phyloP scores from a whole-genome alignment of 805 yeast genomes.

The Yarrowia osloensis region DNA sequence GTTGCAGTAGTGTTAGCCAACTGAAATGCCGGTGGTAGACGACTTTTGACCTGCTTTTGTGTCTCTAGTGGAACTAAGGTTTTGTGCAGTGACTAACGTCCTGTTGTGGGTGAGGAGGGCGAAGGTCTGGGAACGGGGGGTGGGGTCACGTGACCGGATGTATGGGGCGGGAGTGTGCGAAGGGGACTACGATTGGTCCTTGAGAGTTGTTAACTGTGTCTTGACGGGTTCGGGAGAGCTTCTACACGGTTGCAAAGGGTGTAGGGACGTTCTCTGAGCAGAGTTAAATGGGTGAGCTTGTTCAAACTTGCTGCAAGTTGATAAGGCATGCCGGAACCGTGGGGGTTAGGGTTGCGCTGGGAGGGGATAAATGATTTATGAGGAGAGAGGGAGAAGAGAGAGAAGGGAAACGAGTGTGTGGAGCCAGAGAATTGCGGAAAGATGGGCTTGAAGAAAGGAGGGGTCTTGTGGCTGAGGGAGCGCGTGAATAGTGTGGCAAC shows the following conservation, averaged over 20 bases:
- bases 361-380: neutral
- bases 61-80: constrained; percentile 29
- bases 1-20: constrained; percentile 23
- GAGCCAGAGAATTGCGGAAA: too few species aligned
- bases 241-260: neutral
- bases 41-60: constrained; percentile 24
- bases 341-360: constrained; percentile 5
- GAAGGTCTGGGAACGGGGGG: neutral
- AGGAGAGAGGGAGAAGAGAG: neutral
- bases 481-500: too few species aligned
- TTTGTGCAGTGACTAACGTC: neutral
- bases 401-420: neutral
- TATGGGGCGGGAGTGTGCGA: neutral
- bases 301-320: constrained; percentile 26
- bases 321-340: constrained; percentile 18
- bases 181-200: too few species aligned
- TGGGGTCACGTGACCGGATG: neutral
- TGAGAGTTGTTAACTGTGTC: too few species aligned
- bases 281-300: constrained; percentile 28
- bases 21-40: constrained; percentile 16
- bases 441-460: too few species aligned
- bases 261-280: neutral
- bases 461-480: too few species aligned
- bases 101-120: constrained; percentile 2
- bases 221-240: neutral